These are phyloP conservation scores for Atkinsonella hypoxylon DNA, from an alignment of 2,329 filamentous ascomycete species.

Conservation along the genomic window DNA sequence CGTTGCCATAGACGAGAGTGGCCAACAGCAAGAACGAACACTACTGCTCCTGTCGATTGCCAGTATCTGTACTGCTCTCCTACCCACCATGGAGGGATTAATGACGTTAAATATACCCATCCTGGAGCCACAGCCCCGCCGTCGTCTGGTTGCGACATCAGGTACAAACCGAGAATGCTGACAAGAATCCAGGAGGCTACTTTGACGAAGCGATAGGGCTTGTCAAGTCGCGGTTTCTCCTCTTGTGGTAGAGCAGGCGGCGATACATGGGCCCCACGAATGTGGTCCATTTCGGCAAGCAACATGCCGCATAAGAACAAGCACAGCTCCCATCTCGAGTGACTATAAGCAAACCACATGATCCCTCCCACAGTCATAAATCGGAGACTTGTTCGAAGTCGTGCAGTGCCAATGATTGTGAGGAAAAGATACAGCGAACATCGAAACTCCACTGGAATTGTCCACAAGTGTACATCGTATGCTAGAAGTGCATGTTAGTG, in stretches of 20 bases:
- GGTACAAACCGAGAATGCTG: slow-evolving; percentile 39
- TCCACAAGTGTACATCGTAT: slow-evolving; percentile 50
- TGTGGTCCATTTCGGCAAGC: slow-evolving; percentile 42
- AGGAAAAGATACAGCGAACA: slow-evolving; percentile 47
- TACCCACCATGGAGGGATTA: slow-evolving; percentile 37
- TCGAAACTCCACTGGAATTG: slow-evolving; percentile 48
- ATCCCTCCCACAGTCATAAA: slow-evolving; percentile 29
- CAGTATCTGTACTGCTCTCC: slow-evolving; percentile 42
- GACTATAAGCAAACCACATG: slow-evolving; percentile 32
- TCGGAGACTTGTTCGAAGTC: slow-evolving; percentile 30
- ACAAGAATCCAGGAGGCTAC: slow-evolving; percentile 26
- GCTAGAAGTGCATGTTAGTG: slow-evolving; percentile 15
- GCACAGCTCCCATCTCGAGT: slow-evolving; percentile 41
- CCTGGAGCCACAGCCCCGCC: slow-evolving; percentile 37
- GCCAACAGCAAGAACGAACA: slow-evolving; percentile 39
- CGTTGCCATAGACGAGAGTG: slow-evolving; percentile 34
- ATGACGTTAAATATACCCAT: slow-evolving; percentile 34
- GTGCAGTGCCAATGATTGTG: slow-evolving; percentile 35
- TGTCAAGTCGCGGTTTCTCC: slow-evolving; percentile 9
- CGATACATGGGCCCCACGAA: slow-evolving; percentile 32
- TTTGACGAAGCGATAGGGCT: slow-evolving; percentile 6
- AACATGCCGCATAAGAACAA: slow-evolving; percentile 43
- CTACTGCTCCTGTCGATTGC: slow-evolving; percentile 39
- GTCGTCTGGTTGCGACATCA: slow-evolving; percentile 29
- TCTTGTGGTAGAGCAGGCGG: slow-evolving; percentile 14